Evolutionary conservation across 176 grass and related monocot genomes (phyloP).

Genomic region (Puccinellia tenuiflora): DNA sequence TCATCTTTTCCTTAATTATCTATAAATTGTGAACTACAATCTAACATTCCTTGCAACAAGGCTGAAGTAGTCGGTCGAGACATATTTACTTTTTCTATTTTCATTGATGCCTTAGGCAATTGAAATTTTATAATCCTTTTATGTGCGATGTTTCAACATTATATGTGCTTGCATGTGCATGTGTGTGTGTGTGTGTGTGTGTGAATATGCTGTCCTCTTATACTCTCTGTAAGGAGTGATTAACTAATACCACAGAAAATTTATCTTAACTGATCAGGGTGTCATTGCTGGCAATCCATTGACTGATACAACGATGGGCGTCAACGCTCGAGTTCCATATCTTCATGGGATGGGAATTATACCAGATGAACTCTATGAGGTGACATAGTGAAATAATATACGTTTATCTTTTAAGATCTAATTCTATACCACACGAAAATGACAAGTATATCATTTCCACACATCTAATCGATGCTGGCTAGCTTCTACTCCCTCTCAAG

Average conservation of each 20-base stretch:
- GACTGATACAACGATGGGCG: background rate
- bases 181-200: background rate
- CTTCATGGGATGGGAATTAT: conserved; percentile 50
- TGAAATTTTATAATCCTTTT: background rate
- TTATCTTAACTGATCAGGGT: conserved; percentile 22
- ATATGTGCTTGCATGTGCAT: background rate
- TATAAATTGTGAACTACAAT: background rate
- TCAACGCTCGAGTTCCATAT: conserved; percentile 20
- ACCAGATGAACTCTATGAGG: conserved; percentile 49
- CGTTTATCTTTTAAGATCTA: background rate
- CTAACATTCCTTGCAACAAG: background rate
- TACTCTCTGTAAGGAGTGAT: background rate
- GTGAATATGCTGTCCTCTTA: background rate
- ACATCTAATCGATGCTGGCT: background rate
- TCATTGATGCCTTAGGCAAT: background rate
- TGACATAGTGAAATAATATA: background rate
- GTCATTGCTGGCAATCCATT: conserved; percentile 38
- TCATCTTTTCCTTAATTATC: background rate
- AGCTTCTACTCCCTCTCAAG: background rate
- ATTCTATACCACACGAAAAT: background rate
- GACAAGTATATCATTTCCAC: background rate
- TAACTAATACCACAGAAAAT: background rate
- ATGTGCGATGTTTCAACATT: too few relatives aligned
- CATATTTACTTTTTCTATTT: background rate
- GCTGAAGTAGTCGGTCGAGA: background rate